Conservation (phyloP, 2,329 filamentous ascomycete genomes). For the Fusarium sp. region DNA sequence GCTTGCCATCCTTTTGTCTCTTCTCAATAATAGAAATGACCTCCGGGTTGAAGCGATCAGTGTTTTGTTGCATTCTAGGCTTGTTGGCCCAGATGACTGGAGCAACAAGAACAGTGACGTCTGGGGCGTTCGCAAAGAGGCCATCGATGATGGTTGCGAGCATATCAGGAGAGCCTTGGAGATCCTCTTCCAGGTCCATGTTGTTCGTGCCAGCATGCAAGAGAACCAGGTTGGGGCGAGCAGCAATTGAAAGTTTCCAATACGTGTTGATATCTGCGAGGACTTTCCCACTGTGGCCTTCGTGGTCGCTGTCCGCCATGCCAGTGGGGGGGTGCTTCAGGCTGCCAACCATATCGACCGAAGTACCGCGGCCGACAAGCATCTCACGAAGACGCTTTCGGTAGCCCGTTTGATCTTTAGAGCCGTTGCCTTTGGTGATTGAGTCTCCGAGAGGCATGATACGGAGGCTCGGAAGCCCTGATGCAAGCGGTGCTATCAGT, state of each 20-base stretch:
- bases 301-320: constrained; percentile 27
- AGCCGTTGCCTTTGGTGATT: constrained; percentile 33
- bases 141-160: constrained; percentile 25
- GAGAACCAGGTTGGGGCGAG: constrained; percentile 29
- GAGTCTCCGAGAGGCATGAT: constrained; percentile 30
- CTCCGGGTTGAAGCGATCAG: constrained; percentile 23
- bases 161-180: constrained; percentile 15
- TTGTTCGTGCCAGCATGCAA: constrained; percentile 35
- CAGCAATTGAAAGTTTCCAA: constrained; percentile 24
- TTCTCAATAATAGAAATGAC: constrained; percentile 9
- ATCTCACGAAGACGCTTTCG: constrained; percentile 16
- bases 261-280: constrained; percentile 20
- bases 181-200: constrained; percentile 17
- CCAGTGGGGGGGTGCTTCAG: constrained; percentile 15
- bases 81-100: constrained; percentile 34
- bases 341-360: constrained; percentile 27
- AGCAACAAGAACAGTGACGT: constrained; percentile 22
- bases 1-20: constrained; percentile 6
- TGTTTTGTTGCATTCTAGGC: constrained; percentile 26
- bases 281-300: constrained; percentile 30
- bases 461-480: constrained; percentile 20
- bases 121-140: constrained; percentile 25
- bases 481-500: not conserved
- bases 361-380: constrained; percentile 8
- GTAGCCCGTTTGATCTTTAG: constrained; percentile 19